Conservation (phyloP, 2,329 filamentous ascomycete genomes). For the Paraphoma chrysanthemicola region DNA sequence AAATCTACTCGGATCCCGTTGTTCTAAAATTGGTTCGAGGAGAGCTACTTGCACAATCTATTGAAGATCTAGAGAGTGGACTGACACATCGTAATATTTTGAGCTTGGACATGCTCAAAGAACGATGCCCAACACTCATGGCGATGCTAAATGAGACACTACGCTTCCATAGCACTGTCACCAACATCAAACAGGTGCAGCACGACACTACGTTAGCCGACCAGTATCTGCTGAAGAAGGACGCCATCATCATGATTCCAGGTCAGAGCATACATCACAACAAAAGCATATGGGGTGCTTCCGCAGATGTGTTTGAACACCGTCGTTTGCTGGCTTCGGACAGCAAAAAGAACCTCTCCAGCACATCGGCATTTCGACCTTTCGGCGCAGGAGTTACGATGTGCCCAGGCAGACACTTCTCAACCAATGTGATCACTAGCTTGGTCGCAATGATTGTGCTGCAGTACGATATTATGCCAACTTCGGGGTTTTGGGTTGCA, state of each 20-base stretch:
- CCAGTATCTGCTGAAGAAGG: slow-evolving; percentile 47
- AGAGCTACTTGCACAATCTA: slow-evolving; percentile 29
- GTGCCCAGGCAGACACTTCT: slow-evolving; percentile 50
- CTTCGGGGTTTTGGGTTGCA: slow-evolving; percentile 24
- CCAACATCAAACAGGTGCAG: slow-evolving; percentile 46
- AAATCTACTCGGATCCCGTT: slow-evolving; percentile 43
- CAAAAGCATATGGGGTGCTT: slow-evolving; percentile 40
- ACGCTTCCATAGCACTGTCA: slow-evolving; percentile 48
- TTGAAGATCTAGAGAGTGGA: background rate
- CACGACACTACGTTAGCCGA: slow-evolving; percentile 43
- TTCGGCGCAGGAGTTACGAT: slow-evolving; percentile 46
- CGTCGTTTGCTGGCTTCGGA: slow-evolving; percentile 34
- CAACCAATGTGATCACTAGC: slow-evolving; percentile 42
- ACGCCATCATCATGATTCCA: slow-evolving; percentile 45
- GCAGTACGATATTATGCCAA: slow-evolving; percentile 40
- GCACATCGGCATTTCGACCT: slow-evolving; percentile 38
- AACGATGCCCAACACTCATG: slow-evolving; percentile 48
- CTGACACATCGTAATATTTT: slow-evolving; percentile 16
- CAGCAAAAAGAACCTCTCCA: slow-evolving; percentile 19
- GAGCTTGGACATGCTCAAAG: slow-evolving; percentile 45
- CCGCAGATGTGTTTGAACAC: slow-evolving; percentile 42
- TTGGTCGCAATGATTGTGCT: slow-evolving; percentile 42
- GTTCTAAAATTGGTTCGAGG: slow-evolving; percentile 40
- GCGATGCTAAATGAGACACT: slow-evolving; percentile 54
- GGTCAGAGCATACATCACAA: slow-evolving; percentile 41